These are phyloP conservation scores for Phytophthora niederhauseri DNA, from an alignment of 352 stramenopile species.

Conservation along the genomic window DNA sequence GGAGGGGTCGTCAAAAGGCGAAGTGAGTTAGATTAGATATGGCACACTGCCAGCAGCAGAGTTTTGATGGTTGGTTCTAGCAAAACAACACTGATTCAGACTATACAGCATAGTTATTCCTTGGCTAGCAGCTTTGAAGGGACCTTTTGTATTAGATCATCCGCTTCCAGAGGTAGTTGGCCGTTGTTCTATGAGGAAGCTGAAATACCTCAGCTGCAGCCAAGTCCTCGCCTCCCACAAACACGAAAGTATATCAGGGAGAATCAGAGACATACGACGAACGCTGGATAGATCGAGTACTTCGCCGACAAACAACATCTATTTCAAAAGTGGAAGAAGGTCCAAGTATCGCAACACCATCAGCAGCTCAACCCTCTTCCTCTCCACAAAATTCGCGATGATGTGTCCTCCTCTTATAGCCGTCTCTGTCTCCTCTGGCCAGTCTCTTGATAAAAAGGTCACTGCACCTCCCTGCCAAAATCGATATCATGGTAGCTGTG, in stretches of 20 bases:
- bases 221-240: conserved; percentile 62
- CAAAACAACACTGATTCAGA: not conserved
- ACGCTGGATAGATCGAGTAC: conserved; percentile 64
- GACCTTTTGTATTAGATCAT: not conserved
- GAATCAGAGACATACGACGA: conserved; percentile 60
- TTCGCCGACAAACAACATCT: conserved; percentile 75
- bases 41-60: not conserved
- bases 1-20: not conserved
- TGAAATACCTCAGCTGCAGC: conserved; percentile 38
- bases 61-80: not conserved
- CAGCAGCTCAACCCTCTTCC: conserved; percentile 28
- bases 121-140: not conserved
- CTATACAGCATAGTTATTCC: not conserved
- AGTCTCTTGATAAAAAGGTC: no score
- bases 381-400: conserved; percentile 1
- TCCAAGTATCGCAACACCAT: conserved; percentile 62
- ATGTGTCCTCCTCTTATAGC: no score
- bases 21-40: not conserved
- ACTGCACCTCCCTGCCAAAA: no score
- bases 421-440: no score
- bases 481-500: no score
- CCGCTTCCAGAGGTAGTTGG: not conserved
- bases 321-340: conserved; percentile 79
- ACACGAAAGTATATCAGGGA: conserved; percentile 70
- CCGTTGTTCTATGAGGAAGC: conserved; percentile 37